Base-by-base conservation (phyloP, 1,284 basidiomycete species). In the Trametes versicolor region DNA sequence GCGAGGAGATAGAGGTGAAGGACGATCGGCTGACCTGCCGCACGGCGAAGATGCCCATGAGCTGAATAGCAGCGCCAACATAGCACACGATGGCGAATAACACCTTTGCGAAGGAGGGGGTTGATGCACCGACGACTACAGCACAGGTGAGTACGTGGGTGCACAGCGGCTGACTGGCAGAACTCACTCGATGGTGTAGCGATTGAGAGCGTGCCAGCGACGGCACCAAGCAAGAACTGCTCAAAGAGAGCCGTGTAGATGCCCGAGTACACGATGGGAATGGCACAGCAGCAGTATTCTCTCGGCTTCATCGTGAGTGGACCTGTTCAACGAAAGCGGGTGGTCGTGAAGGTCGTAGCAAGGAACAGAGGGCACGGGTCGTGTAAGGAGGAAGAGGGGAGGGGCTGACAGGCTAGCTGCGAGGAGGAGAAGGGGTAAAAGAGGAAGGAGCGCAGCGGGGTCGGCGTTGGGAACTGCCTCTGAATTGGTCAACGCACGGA, bases 211-310 rank as follows among this genome's bases (percentile, higher is more conserved):
- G 92, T 89, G 19, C 91, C 96, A 4, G 90, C 86, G n/a, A 92
- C 71, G 65, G 95, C 74, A 3, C 86, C 88, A 9, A 93, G 76
- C 23, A 86, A 80, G 53, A 93, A 82, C 78, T 97, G 95, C 75
- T 96, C 93, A 0, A 81, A 75, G 55, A 97, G 77, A 45, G 92
- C 85, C n/a, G 86, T 77, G 72, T 97, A 97, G 60, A 97, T 93
- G 39, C 96, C 96, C 65, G 89, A 85, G 79, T 97, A 97, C 67
- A 95, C 83, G 58, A 94, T 80, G 5, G 95, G 95, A 68, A 97
- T 91, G 56, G 95, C 95, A 74, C 90, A 92, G 74, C 91, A 93
- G 70, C 91, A 93, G 72, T 93, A 92, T 41, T 93, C 88, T 81
- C 89, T 82, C 51, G 87, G 79, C 76, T 89, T 92, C 87, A 81